These are phyloP conservation scores for Myochromella boudieri DNA, from an alignment of 768 basidiomycete genomes.

Conservation along the genomic window DNA sequence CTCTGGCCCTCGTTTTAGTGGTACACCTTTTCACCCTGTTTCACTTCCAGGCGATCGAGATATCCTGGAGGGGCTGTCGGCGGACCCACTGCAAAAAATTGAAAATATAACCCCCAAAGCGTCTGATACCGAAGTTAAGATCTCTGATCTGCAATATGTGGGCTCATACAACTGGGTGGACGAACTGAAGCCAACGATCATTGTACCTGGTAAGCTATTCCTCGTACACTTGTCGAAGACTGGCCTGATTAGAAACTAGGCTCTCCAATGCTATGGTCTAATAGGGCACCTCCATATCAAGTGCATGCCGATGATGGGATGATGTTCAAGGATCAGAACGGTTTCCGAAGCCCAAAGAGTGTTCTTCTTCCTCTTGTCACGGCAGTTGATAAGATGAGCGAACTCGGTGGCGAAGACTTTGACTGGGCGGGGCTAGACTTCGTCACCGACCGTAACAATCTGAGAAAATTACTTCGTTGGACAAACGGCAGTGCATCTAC, in stretches of 20 bases:
- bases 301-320: conserved; percentile 55
- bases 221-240: not conserved
- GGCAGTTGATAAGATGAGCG: conserved; percentile 47
- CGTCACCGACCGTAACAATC: conserved; percentile 64
- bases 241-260: conserved; percentile 27
- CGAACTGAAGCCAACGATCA: conserved; percentile 44
- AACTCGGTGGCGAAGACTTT: conserved; percentile 32
- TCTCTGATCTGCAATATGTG: conserved; percentile 37
- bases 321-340: conserved; percentile 59
- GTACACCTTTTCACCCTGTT: conserved; percentile 2
- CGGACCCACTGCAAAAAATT: conserved; percentile 27
- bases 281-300: conserved; percentile 45
- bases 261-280: conserved; percentile 51
- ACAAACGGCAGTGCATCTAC: conserved; percentile 33
- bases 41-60: conserved; percentile 33
- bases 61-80: conserved; percentile 33
- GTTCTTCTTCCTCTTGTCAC: conserved; percentile 55
- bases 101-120: conserved; percentile 15
- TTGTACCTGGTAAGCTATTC: conserved; percentile 50
- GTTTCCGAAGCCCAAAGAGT: conserved; percentile 36
- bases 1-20: not conserved
- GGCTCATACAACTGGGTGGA: conserved; percentile 58
- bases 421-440: conserved; percentile 45
- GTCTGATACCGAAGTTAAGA: conserved; percentile 29
- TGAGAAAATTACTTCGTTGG: conserved; percentile 66